Evolutionary conservation across 164 flowering plant genomes (phyloP), one percentile per base, ranked within the genome.

Genomic region (Magnolia kwangsiensis): DNA sequence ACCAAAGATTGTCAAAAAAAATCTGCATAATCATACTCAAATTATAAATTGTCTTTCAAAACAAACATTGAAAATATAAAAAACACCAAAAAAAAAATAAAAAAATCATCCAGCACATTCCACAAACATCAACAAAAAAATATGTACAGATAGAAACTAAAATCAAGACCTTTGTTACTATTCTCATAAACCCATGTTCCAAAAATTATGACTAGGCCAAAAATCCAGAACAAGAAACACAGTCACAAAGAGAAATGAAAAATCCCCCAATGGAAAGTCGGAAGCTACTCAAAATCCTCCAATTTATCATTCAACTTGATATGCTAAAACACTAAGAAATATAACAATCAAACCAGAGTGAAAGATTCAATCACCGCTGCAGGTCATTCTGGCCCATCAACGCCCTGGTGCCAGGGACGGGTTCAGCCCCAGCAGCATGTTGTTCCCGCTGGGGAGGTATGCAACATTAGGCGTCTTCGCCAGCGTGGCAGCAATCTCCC

Each of bases 401-500:
- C 91, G 88, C 7, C 83, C 85, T 1, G 74, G 67, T 4, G 68
- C 69, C 70, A 78, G 8, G n/a, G 81, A 27, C 51, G 91, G 85
- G 75, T 92, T 91, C 27, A 91, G 75, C 8, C 91, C 91, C 70
- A 92, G 75, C 65, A 92, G 85, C 86, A 92, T 79, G 78, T 87
- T 85, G 72, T 88, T 86, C 21, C 89, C 90, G n/a, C 82, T 78
- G 50, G 96, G 98, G 71, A 93, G 76, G 80, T 93, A 93, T 1
- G 88, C 76, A 9, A 93, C 95, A 80, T 90, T 90, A 1, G 91
- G 85, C 0, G 88, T 81, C 84, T 79, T 92, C 0, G 91, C 84
- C 71, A 93, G 80, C 0, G 95, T 87, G 0, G 84, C 73, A 0
- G 92, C 93, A 77, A 86, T 84, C 82, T 93, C 98, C 87, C 90